phyloP scores from a whole-genome alignment of 2,329 filamentous ascomycete species.

The Blastomyces silverae region DNA sequence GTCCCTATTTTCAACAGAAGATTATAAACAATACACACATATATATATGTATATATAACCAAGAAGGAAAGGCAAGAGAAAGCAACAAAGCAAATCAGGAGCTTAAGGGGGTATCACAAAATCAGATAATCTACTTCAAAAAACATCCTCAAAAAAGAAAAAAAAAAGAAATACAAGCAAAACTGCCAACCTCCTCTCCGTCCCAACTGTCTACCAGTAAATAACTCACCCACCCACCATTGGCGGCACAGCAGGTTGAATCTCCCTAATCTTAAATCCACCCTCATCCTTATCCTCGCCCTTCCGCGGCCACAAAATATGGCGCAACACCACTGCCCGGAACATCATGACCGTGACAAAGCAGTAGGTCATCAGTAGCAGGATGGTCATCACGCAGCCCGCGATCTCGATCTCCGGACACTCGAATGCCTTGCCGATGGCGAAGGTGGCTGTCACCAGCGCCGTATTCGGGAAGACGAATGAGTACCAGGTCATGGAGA shows the following conservation, averaged over 20 bases:
- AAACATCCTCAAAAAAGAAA: not conserved
- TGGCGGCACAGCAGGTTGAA: conserved; percentile 23
- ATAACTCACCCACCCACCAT: not conserved
- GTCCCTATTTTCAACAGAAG: not conserved
- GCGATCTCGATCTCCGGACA: conserved; percentile 57
- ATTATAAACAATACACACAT: not conserved
- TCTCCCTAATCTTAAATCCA: conserved; percentile 44
- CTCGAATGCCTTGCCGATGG: conserved; percentile 58
- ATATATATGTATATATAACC: not conserved
- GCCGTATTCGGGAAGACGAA: conserved; percentile 79
- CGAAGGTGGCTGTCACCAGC: conserved; percentile 63
- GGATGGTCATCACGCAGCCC: conserved; percentile 60
- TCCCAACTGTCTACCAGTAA: no score
- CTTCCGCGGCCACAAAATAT: conserved; percentile 72
- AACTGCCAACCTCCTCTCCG: not conserved
- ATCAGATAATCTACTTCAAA: not conserved
- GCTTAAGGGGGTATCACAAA: not conserved
- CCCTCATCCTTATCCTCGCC: conserved; percentile 59
- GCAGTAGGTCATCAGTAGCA: conserved; percentile 61
- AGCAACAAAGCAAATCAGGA: not conserved
- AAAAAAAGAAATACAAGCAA: not conserved
- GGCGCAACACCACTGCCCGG: conserved; percentile 55
- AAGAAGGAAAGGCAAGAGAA: not conserved
- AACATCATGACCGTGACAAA: conserved; percentile 65
- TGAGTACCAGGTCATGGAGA: conserved; percentile 80